Evolutionary conservation across 1,284 basidiomycete species (phyloP).

Genomic region (Tilletia walkeri): DNA sequence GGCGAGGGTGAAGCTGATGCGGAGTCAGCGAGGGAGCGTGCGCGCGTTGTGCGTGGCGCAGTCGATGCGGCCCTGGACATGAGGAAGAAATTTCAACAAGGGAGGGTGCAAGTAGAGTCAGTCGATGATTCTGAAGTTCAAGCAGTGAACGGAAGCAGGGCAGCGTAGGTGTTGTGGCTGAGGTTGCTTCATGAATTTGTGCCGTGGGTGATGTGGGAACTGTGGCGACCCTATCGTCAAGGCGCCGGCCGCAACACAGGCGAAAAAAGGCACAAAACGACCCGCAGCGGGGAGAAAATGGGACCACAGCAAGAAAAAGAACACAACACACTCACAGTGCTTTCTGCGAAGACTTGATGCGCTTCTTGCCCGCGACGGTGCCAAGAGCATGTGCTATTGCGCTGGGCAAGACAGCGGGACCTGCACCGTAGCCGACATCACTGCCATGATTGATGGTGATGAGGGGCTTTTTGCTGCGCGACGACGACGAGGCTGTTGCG

Average conservation of each 20-base stretch:
- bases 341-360: not conserved
- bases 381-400: not conserved
- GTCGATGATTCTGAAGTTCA: too few species aligned
- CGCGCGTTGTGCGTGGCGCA: not conserved
- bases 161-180: too few species aligned
- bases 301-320: not conserved
- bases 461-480: not conserved
- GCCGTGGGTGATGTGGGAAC: too few species aligned
- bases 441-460: slow-evolving; percentile 14
- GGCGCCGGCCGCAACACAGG: too few species aligned
- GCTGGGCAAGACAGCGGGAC: slow-evolving; percentile 12
- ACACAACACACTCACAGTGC: not conserved
- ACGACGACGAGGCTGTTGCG: not conserved
- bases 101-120: too few species aligned
- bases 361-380: not conserved
- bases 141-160: too few species aligned
- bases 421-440: slow-evolving; percentile 2
- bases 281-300: too few species aligned
- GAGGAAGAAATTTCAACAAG: too few species aligned
- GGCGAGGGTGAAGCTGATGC: slow-evolving; percentile 4
- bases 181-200: too few species aligned
- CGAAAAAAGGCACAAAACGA: too few species aligned
- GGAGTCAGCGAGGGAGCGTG: not conserved
- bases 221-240: too few species aligned
- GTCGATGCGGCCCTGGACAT: not conserved